These are phyloP conservation scores for Jamesozyma piceae DNA, from an alignment of 805 yeast genomes.

Conservation along the genomic window DNA sequence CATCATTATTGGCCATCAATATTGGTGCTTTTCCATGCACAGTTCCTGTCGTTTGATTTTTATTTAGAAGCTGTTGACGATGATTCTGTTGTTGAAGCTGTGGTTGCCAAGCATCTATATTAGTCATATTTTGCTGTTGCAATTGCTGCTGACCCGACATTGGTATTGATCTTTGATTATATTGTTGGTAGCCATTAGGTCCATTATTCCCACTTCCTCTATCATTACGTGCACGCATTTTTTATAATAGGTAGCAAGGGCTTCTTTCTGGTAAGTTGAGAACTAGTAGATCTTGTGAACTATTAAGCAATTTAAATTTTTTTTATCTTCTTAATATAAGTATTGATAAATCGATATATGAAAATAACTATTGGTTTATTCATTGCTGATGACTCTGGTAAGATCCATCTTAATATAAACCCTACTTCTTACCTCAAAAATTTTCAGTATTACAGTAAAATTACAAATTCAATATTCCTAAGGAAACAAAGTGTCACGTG, in stretches of 20 bases:
- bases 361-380: too few species aligned
- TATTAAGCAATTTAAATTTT: background rate
- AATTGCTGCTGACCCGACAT: conserved; percentile 2
- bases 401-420: too few species aligned
- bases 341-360: too few species aligned
- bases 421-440: too few species aligned
- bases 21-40: conserved; percentile 34
- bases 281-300: background rate
- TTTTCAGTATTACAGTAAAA: too few species aligned
- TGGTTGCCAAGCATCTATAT: conserved; percentile 14
- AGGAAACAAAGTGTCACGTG: too few species aligned
- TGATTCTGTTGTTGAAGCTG: conserved; percentile 6
- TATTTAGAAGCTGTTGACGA: conserved; percentile 8
- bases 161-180: background rate
- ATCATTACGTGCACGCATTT: background rate
- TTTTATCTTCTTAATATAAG: too few species aligned
- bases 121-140: conserved; percentile 7
- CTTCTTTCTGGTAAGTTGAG: background rate
- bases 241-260: background rate
- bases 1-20: conserved; percentile 45
- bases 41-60: conserved; percentile 4
- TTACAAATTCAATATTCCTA: too few species aligned
- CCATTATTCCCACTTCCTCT: background rate
- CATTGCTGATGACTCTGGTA: too few species aligned
- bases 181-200: background rate